Evolutionary conservation across 1,284 basidiomycete genomes (phyloP).

Genomic region (Chalciporus sp.): DNA sequence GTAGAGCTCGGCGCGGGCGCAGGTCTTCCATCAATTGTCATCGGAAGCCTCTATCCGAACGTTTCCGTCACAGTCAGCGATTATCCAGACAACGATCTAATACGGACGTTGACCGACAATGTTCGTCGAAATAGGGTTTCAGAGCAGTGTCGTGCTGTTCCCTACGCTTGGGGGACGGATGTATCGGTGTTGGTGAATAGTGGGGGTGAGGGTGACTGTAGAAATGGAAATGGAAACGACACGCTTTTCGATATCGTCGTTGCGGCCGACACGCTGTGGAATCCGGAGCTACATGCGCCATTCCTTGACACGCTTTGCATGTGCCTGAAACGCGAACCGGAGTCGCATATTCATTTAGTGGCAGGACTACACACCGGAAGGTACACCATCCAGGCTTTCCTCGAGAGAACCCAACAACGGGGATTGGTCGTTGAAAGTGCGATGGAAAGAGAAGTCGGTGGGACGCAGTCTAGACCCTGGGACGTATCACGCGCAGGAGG

Average conservation of each 20-base stretch:
- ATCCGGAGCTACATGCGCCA: slow-evolving; percentile 54
- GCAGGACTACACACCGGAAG: slow-evolving; percentile 75
- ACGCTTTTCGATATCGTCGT: slow-evolving; percentile 62
- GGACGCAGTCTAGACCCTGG: slow-evolving; percentile 49
- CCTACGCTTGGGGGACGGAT: slow-evolving; percentile 68
- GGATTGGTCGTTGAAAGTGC: slow-evolving; percentile 53
- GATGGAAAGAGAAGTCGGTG: slow-evolving; percentile 50
- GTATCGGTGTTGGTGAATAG: slow-evolving; percentile 36
- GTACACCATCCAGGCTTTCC: slow-evolving; percentile 65
- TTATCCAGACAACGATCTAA: slow-evolving; percentile 69
- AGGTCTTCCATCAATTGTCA: slow-evolving; percentile 68
- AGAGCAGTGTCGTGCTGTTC: slow-evolving; percentile 48
- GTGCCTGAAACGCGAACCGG: slow-evolving; percentile 45
- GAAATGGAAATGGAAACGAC: slow-evolving; percentile 5
- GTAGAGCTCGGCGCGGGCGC: slow-evolving; percentile 75
- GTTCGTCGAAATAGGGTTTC: slow-evolving; percentile 50
- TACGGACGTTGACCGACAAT: slow-evolving; percentile 60
- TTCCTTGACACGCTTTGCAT: slow-evolving; percentile 54
- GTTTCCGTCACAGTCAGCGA: slow-evolving; percentile 59
- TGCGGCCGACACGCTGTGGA: slow-evolving; percentile 78
- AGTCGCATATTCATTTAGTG: slow-evolving; percentile 59
- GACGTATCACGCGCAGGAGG: slow-evolving; percentile 47
- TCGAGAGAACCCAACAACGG: slow-evolving; percentile 34
- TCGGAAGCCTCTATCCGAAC: slow-evolving; percentile 50
- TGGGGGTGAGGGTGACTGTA: background rate